Conservation (phyloP, 371 early-diverging fungal genomes). For the Mucor indicus region DNA sequence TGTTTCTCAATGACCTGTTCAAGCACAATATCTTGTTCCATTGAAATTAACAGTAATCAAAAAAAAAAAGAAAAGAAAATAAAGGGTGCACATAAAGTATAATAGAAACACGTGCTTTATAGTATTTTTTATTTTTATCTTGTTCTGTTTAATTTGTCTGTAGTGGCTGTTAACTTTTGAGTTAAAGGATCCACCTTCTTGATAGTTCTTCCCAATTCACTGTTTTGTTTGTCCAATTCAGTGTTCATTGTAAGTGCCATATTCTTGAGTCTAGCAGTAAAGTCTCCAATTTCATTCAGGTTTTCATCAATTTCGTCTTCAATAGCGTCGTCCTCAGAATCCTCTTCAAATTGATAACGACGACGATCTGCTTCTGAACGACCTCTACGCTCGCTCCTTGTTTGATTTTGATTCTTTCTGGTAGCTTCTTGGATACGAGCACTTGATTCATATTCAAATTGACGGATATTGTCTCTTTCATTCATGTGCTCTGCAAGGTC, state of each 20-base stretch:
- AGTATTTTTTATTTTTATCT: too few relatives aligned
- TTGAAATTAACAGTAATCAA: not conserved
- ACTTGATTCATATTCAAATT: constrained; percentile 43
- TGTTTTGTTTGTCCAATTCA: constrained; percentile 74
- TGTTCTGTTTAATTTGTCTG: constrained; percentile 47
- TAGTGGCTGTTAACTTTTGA: constrained; percentile 37
- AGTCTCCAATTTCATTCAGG: constrained; percentile 63
- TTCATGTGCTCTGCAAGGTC: constrained; percentile 48
- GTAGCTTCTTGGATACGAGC: constrained; percentile 55
- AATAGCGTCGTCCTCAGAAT: constrained; percentile 62
- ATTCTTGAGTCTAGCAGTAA: constrained; percentile 66
- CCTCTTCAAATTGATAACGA: constrained; percentile 65
- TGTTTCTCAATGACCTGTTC: constrained; percentile 6
- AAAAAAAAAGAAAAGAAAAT: constrained; percentile 8
- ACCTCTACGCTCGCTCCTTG: constrained; percentile 42
- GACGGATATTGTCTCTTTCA: constrained; percentile 39
- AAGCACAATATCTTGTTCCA: not conserved
- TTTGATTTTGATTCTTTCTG: constrained; percentile 39
- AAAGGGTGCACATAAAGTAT: not conserved
- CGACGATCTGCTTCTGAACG: constrained; percentile 59
- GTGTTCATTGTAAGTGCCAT: constrained; percentile 72
- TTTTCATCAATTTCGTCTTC: constrained; percentile 84
- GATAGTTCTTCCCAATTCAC: constrained; percentile 25
- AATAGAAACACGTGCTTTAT: not conserved
- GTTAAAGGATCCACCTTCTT: constrained; percentile 44